These are phyloP conservation scores for Peronospora belbahrii DNA, from an alignment of 352 stramenopile genomes.

Conservation along the genomic window DNA sequence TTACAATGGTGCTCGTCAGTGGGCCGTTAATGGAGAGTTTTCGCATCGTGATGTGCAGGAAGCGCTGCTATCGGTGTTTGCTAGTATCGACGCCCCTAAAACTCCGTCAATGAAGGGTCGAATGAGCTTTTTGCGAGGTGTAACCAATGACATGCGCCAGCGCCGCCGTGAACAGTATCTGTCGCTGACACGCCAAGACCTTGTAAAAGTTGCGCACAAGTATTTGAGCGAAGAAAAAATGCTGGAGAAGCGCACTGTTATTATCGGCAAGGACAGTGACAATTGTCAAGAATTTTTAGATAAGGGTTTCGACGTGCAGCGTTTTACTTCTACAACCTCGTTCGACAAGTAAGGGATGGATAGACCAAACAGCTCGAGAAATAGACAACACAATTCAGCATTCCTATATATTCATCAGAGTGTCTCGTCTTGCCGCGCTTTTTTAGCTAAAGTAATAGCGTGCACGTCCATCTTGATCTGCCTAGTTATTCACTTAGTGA, in stretches of 20 bases:
- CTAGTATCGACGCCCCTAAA: conserved; percentile 66
- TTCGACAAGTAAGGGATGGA: conserved; percentile 2
- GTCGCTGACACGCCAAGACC: conserved; percentile 28
- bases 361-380: background rate
- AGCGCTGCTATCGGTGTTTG: conserved; percentile 72
- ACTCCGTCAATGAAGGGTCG: conserved; percentile 68
- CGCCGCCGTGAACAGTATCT: conserved; percentile 62
- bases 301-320: conserved; percentile 35
- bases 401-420: conserved; percentile 22
- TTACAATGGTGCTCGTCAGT: conserved; percentile 50
- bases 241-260: conserved; percentile 32
- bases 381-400: conserved; percentile 5
- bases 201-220: conserved; percentile 48
- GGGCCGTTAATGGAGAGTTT: conserved; percentile 47
- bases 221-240: conserved; percentile 37
- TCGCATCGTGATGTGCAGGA: conserved; percentile 70
- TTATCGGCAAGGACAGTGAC: conserved; percentile 55
- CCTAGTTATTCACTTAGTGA: conserved; percentile 9
- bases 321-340: conserved; percentile 19
- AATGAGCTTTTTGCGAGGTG: conserved; percentile 68
- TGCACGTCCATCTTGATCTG: conserved; percentile 4
- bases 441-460: background rate
- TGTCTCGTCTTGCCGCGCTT: background rate
- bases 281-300: conserved; percentile 33
- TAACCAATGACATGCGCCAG: conserved; percentile 82